A percentile compares a stretch with the other conserved stretches of the same genome.
These are phyloP conservation scores for Yamadazyma ubonensis DNA, from an alignment of 805 yeast species.

Conservation along the genomic window DNA sequence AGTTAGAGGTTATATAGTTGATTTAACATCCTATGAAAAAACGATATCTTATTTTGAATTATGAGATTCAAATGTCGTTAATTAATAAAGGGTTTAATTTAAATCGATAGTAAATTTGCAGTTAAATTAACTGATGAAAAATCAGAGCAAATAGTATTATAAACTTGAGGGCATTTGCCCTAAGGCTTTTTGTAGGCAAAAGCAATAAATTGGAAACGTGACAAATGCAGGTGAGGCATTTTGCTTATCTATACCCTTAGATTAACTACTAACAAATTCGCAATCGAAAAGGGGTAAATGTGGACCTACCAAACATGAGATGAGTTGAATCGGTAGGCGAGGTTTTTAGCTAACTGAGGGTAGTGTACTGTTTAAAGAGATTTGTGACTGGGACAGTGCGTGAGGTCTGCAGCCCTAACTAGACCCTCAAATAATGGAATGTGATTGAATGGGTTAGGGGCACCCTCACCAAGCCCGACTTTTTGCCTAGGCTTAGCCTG, in stretches of 20 bases:
- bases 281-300: neutral
- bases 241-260: neutral
- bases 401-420: slow-evolving; percentile 2
- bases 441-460: too few species aligned
- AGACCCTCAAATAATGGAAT: neutral
- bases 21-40: too few species aligned
- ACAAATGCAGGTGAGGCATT: neutral
- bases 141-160: too few species aligned
- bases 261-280: neutral
- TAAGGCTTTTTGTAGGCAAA: neutral
- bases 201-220: neutral
- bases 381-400: neutral
- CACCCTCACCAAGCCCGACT: too few species aligned
- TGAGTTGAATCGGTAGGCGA: neutral
- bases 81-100: too few species aligned
- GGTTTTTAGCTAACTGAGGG: neutral
- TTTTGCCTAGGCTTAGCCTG: too few species aligned
- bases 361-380: neutral
- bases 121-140: too few species aligned
- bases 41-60: too few species aligned
- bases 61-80: too few species aligned
- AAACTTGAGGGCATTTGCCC: neutral
- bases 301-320: neutral
- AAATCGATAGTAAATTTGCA: too few species aligned
- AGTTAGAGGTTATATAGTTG: too few species aligned